These are phyloP conservation scores for Pseudognaphalium luteoalbum DNA, from an alignment of 129 eudicot species.

Conservation along the genomic window DNA sequence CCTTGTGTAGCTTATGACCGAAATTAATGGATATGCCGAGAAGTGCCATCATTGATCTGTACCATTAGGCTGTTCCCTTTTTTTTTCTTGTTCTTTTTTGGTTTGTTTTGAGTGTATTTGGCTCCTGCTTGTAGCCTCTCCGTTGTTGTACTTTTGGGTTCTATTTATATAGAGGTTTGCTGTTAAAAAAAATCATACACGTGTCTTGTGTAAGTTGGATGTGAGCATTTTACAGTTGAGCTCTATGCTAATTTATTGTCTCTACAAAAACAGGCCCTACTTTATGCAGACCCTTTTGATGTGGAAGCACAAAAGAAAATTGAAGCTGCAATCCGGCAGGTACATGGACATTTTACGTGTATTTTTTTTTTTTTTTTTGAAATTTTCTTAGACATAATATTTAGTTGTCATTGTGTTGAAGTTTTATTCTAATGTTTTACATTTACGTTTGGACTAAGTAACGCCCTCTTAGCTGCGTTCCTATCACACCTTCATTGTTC, in stretches of 20 bases:
- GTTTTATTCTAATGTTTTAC: background rate
- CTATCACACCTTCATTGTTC: too few species aligned
- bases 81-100: too few species aligned
- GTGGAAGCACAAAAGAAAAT: slow-evolving; percentile 98
- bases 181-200: too few species aligned
- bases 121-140: too few species aligned
- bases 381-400: background rate
- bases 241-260: background rate
- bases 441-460: too few species aligned
- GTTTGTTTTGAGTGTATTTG: too few species aligned
- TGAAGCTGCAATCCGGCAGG: slow-evolving; percentile 97
- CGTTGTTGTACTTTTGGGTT: too few species aligned
- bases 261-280: slow-evolving; percentile 55
- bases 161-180: too few species aligned
- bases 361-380: too few species aligned
- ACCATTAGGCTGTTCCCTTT: too few species aligned
- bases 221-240: background rate
- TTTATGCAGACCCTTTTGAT: slow-evolving; percentile 95
- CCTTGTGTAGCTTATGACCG: background rate
- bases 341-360: slow-evolving; percentile 23
- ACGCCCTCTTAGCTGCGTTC: background rate
- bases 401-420: background rate
- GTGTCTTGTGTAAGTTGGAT: background rate
- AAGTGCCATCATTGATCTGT: too few species aligned
- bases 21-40: too few species aligned